Conservation (phyloP, 2,329 filamentous ascomycete species). For the Raffaelea arxii region DNA sequence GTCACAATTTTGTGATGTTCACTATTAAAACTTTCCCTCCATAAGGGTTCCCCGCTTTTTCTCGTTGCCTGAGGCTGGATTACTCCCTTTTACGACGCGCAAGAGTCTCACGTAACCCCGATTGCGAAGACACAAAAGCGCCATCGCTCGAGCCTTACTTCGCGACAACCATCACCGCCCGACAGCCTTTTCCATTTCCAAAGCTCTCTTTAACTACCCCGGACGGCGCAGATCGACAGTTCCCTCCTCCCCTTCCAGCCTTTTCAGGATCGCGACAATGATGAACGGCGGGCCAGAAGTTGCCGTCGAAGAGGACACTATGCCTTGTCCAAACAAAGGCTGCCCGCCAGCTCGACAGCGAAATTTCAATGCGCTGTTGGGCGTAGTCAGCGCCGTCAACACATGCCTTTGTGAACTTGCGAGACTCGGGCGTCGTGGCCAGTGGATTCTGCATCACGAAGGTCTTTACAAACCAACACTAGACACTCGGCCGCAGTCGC, state of each 20-base stretch:
- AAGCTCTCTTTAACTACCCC: not conserved
- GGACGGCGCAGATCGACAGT: not conserved
- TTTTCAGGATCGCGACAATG: not conserved
- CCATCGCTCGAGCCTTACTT: not conserved
- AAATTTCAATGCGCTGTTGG: not conserved
- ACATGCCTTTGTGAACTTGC: not conserved
- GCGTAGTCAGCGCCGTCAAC: not conserved
- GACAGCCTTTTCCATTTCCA: not conserved
- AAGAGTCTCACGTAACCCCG: no score
- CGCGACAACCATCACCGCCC: not conserved
- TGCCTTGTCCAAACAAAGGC: not conserved
- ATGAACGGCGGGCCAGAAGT: not conserved
- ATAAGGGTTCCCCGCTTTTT: no score
- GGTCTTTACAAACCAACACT: not conserved
- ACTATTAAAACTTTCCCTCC: no score
- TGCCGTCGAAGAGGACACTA: not conserved
- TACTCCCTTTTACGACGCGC: no score
- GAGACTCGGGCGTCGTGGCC: not conserved
- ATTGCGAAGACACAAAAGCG: not conserved
- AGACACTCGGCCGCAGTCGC: constrained; percentile 1
- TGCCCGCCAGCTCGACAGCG: not conserved
- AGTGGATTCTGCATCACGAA: constrained; percentile 3
- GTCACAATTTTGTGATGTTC: no score
- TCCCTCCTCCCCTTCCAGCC: not conserved
- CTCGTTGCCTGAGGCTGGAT: no score